Evolutionary conservation across 495 filamentous ascomycete genomes (phyloP).

Genomic region (Geoglossum glabrum): DNA sequence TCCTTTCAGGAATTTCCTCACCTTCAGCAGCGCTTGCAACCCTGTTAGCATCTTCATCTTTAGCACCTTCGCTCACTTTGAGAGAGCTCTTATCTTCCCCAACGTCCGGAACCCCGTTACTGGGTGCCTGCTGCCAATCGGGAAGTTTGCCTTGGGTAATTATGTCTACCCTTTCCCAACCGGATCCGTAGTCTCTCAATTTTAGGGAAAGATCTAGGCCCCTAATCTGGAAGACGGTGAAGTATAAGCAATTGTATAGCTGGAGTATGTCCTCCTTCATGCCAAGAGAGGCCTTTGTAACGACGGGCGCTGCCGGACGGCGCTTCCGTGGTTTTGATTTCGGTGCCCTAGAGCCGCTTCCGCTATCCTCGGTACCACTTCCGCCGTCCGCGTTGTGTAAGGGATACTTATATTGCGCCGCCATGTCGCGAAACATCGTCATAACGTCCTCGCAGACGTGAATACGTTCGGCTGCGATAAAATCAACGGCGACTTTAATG

Average conservation of each 20-base stretch:
- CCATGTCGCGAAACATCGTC: constrained; percentile 1
- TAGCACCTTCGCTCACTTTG: no score
- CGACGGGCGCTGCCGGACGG: background rate
- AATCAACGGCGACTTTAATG: constrained; percentile 19
- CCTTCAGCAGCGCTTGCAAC: no score
- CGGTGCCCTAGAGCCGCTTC: background rate
- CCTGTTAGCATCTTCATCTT: no score
- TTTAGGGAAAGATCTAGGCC: background rate
- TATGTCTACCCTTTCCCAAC: background rate
- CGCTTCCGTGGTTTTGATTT: background rate
- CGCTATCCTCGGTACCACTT: background rate
- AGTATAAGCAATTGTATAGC: background rate
- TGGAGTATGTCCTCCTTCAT: background rate
- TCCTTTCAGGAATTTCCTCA: no score
- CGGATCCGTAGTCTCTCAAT: background rate
- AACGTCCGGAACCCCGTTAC: background rate
- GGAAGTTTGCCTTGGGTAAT: background rate
- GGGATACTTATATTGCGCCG: constrained; percentile 1
- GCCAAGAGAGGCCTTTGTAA: background rate
- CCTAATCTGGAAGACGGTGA: background rate
- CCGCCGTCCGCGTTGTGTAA: background rate
- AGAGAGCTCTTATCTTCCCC: background rate
- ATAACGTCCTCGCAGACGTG: constrained; percentile 1
- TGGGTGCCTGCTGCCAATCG: background rate
- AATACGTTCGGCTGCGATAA: constrained; percentile 13